Conservation (phyloP, 805 yeast genomes). For the Blastobotrys peoriensis region DNA sequence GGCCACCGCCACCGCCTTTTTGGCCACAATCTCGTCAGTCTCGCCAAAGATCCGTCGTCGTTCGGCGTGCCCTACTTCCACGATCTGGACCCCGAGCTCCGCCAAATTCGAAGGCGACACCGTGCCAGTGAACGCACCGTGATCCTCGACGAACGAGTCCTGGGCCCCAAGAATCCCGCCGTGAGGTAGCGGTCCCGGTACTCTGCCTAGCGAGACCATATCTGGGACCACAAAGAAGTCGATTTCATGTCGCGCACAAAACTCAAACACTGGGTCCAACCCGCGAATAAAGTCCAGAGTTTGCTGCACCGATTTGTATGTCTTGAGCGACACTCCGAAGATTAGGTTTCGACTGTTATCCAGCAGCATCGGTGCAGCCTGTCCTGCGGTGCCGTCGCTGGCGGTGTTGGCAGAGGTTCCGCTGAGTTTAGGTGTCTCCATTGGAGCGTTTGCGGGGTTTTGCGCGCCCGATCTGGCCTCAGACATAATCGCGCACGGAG, state of each 20-base stretch:
- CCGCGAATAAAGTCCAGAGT: slow-evolving; percentile 16
- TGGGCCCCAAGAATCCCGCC: slow-evolving; percentile 24
- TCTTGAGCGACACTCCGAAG: slow-evolving; percentile 25
- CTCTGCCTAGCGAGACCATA: slow-evolving; percentile 17
- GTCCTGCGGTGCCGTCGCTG: too few relatives aligned
- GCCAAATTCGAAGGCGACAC: slow-evolving; percentile 23
- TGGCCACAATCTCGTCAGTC: slow-evolving; percentile 21
- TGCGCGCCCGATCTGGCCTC: too few relatives aligned
- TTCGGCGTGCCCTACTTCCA: slow-evolving; percentile 29
- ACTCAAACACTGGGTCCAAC: slow-evolving; percentile 11
- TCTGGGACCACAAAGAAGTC: slow-evolving; percentile 24
- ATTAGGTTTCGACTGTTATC: too few relatives aligned
- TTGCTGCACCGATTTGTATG: slow-evolving; percentile 20
- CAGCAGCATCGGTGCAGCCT: too few relatives aligned
- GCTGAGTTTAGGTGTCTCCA: too few relatives aligned
- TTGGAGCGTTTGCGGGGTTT: too few relatives aligned
- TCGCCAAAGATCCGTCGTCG: slow-evolving; percentile 24
- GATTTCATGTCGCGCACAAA: slow-evolving; percentile 11
- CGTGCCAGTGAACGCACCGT: slow-evolving; percentile 28
- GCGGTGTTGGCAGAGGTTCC: too few relatives aligned
- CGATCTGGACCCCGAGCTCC: slow-evolving; percentile 21
- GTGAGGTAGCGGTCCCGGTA: not conserved
- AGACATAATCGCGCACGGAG: too few relatives aligned
- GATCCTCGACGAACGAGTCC: slow-evolving; percentile 24
- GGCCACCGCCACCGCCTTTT: slow-evolving; percentile 20